Conservation (phyloP, 805 yeast genomes). For the Komagataella ulmi region DNA sequence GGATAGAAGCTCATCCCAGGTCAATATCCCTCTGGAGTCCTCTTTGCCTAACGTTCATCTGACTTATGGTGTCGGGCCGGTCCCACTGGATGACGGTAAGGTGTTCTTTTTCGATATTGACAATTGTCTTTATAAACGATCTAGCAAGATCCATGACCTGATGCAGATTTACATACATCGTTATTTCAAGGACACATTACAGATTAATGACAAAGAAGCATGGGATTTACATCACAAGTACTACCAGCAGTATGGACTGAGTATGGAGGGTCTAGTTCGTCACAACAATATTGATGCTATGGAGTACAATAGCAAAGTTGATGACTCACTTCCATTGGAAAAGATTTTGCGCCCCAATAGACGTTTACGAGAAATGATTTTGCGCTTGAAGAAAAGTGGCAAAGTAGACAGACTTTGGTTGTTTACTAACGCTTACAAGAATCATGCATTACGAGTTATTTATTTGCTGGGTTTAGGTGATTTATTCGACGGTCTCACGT, state of each 20-base stretch:
- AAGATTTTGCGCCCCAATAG: conserved; percentile 55
- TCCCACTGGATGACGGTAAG: conserved; percentile 11
- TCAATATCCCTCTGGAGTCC: neutral
- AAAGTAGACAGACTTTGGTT: conserved; percentile 74
- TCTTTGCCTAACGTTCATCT: conserved; percentile 14
- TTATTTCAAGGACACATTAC: conserved; percentile 56
- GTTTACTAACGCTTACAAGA: conserved; percentile 87
- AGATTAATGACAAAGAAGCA: conserved; percentile 63
- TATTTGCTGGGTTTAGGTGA: conserved; percentile 81
- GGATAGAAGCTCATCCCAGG: conserved; percentile 1
- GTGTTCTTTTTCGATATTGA: conserved; percentile 85
- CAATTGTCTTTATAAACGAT: conserved; percentile 73
- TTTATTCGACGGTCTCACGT: conserved; percentile 86
- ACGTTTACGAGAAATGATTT: conserved; percentile 36
- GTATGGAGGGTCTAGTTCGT: conserved; percentile 77
- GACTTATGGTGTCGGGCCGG: conserved; percentile 15
- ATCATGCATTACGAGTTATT: conserved; percentile 75
- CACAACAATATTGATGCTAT: conserved; percentile 69
- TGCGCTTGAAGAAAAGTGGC: conserved; percentile 25
- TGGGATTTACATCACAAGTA: conserved; percentile 55
- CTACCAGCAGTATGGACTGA: conserved; percentile 81
- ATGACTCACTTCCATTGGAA: conserved; percentile 83
- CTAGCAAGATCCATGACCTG: conserved; percentile 65
- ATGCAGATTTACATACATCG: conserved; percentile 81
- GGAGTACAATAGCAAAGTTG: conserved; percentile 80